Evolutionary conservation across 139 green algal genomes (phyloP).

Genomic region (Coccomyxa sp.): DNA sequence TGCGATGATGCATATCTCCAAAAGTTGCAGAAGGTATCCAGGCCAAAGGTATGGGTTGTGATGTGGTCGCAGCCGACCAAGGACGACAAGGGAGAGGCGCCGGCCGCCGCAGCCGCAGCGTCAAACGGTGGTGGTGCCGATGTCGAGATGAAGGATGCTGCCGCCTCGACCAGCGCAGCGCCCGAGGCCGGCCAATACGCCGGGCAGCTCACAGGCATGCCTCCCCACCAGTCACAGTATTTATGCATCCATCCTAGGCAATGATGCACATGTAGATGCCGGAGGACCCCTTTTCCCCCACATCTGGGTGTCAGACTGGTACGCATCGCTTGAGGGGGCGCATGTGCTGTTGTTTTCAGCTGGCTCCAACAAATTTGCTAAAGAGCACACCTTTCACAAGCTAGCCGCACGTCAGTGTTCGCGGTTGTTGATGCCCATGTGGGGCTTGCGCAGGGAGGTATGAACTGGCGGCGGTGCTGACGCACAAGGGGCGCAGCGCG

Average conservation of each 20-base stretch:
- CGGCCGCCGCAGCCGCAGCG: background rate
- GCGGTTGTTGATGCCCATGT: too few species aligned
- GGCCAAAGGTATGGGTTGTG: constrained; percentile 2
- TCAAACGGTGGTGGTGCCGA: constrained; percentile 14
- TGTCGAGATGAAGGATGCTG: constrained; percentile 60
- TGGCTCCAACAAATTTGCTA: too few species aligned
- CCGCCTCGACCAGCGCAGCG: background rate
- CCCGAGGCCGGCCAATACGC: constrained; percentile 7
- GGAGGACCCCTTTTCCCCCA: too few species aligned
- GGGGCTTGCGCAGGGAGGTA: constrained; percentile 71
- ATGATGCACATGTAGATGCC: too few species aligned
- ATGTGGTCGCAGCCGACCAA: constrained; percentile 9
- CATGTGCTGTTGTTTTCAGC: too few species aligned
- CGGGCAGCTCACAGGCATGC: constrained; percentile 5
- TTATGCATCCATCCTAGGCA: background rate
- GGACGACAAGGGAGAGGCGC: constrained; percentile 24
- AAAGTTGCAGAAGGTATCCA: too few species aligned
- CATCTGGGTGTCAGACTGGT: too few species aligned
- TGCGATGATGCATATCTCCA: too few species aligned
- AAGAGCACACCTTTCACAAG: too few species aligned
- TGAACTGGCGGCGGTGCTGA: constrained; percentile 88
- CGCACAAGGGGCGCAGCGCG: constrained; percentile 95
- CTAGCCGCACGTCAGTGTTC: too few species aligned
- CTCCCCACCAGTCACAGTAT: background rate
- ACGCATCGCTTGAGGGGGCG: too few species aligned